Evolutionary conservation across 163 green algal genomes (phyloP).

Genomic region (Prototheca stagnorum): DNA sequence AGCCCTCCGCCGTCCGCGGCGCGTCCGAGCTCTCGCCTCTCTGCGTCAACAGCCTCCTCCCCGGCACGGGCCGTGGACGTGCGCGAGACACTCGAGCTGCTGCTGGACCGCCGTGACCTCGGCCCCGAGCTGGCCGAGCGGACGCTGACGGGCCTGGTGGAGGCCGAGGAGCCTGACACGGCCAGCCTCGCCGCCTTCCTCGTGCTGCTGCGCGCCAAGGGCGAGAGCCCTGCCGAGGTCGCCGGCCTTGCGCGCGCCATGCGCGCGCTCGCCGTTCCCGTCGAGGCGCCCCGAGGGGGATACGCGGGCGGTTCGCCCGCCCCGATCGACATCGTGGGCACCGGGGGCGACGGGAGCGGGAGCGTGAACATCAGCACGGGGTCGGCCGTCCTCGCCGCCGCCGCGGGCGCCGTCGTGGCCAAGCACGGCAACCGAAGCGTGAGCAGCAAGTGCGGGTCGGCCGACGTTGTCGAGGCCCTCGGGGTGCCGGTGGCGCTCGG

Average conservation of each 20-base stretch:
- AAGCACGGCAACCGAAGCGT: conserved; percentile 93
- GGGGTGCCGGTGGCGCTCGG: conserved; percentile 81
- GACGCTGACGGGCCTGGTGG: no score
- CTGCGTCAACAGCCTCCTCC: no score
- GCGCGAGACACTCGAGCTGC: no score
- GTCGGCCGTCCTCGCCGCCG: conserved; percentile 80
- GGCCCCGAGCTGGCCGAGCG: no score
- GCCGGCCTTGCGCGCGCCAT: conserved; percentile 80
- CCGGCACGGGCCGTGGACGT: no score
- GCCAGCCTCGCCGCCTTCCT: conserved; percentile 67
- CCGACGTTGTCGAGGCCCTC: conserved; percentile 88
- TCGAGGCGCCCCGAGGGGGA: conserved; percentile 26
- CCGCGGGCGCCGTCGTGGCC: conserved; percentile 83
- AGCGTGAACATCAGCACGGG: conserved; percentile 98
- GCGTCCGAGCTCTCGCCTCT: no score
- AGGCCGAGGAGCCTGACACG: no score
- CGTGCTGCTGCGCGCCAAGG: conserved; percentile 88
- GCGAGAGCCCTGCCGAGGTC: conserved; percentile 82
- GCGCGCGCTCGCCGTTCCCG: conserved; percentile 34
- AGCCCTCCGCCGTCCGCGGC: no score
- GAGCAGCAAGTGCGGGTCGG: conserved; percentile 80
- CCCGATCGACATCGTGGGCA: conserved; percentile 95
- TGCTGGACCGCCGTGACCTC: no score
- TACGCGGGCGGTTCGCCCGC: conserved; percentile 1
- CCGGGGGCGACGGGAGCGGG: conserved; percentile 89